These are phyloP conservation scores for Pulicaria dysenterica DNA, from an alignment of 129 eudicot species.

Conservation along the genomic window DNA sequence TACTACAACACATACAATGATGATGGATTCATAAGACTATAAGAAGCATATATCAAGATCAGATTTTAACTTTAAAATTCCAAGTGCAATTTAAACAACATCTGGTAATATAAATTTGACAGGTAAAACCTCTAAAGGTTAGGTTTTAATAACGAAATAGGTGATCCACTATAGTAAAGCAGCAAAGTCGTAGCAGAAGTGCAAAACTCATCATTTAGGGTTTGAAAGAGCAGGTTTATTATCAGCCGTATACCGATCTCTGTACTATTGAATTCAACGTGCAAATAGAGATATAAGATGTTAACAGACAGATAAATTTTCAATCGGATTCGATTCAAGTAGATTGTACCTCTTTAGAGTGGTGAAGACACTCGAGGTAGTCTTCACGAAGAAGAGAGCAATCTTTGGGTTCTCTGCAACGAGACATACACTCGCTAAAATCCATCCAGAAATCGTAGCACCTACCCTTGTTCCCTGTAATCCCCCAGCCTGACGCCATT, in stretches of 20 bases:
- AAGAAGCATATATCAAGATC: neutral
- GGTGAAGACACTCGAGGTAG: constrained; percentile 94
- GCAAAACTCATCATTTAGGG: constrained; percentile 27
- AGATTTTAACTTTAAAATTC: neutral
- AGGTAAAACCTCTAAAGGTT: constrained; percentile 10
- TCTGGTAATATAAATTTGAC: constrained; percentile 12
- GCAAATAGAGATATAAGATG: neutral
- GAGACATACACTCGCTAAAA: constrained; percentile 97
- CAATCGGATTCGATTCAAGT: neutral
- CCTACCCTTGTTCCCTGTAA: constrained; percentile 90
- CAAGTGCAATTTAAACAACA: constrained; percentile 7
- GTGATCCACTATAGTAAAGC: constrained; percentile 1
- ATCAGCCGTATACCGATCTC: constrained; percentile 17
- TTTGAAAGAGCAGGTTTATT: constrained; percentile 6
- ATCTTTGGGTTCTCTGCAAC: constrained; percentile 88
- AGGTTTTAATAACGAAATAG: neutral
- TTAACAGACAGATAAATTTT: neutral
- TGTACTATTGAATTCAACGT: neutral
- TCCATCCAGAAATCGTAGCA: constrained; percentile 99
- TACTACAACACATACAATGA: neutral
- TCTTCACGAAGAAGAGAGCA: constrained; percentile 95
- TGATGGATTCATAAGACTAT: constrained; percentile 1
- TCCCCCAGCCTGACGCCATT: constrained; percentile 99
- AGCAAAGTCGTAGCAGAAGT: neutral
- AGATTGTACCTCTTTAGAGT: constrained; percentile 79